phyloP scores from a whole-genome alignment of 1,284 basidiomycete species.

The Trametes polyzona region DNA sequence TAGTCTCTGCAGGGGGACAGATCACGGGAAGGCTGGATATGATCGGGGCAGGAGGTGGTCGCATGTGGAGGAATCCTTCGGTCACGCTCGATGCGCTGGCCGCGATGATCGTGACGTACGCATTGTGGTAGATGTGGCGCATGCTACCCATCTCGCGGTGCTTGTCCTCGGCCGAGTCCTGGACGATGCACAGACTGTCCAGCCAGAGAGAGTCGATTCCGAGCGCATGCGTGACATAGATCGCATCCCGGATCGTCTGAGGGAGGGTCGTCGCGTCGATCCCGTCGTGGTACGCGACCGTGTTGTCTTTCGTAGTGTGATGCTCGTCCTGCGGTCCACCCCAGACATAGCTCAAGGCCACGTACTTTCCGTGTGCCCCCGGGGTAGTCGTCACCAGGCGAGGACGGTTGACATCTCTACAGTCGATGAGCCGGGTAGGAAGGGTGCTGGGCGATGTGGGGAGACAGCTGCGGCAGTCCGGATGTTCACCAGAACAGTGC shows the following conservation, averaged over 20 bases:
- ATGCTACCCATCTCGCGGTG: not conserved
- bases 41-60: not conserved
- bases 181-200: slow-evolving; percentile 5
- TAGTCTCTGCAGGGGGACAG: no score
- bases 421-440: slow-evolving; percentile 15
- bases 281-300: not conserved
- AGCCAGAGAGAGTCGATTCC: slow-evolving; percentile 3
- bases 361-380: not conserved
- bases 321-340: slow-evolving; percentile 14
- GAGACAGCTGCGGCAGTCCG: not conserved
- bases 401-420: not conserved
- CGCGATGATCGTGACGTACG: slow-evolving; percentile 6
- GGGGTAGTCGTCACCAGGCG: not conserved
- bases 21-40: not conserved
- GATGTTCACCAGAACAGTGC: not conserved
- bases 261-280: not conserved
- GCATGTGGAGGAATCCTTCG: slow-evolving; percentile 1
- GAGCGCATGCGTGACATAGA: not conserved
- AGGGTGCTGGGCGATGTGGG: not conserved
- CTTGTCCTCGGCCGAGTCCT: slow-evolving; percentile 6
- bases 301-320: not conserved
- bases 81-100: not conserved
- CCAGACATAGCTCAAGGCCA: slow-evolving; percentile 21
- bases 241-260: slow-evolving; percentile 4
- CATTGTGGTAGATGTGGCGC: slow-evolving; percentile 3